Evolutionary conservation across 2,329 filamentous ascomycete species (phyloP).

Genomic region (Aphanocladium album): DNA sequence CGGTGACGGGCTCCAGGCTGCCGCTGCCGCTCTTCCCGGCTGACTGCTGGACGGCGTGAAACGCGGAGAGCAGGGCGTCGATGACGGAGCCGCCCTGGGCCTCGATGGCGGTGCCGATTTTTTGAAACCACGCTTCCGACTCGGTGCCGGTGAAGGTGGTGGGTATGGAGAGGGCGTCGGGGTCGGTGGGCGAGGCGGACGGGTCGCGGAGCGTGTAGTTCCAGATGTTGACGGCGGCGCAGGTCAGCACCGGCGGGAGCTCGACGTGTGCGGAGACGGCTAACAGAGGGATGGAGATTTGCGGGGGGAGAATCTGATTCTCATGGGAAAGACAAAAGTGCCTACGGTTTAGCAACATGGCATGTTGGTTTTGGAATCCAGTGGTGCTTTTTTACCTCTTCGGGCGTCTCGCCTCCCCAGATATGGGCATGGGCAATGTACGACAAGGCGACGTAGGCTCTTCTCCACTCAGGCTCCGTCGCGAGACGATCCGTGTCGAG

Average conservation of each 20-base stretch:
- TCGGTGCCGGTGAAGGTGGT: conserved; percentile 82
- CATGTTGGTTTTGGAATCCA: neutral
- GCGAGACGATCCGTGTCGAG: conserved; percentile 60
- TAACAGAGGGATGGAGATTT: conserved; percentile 73
- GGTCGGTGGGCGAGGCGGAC: conserved; percentile 48
- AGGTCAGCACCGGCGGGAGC: conserved; percentile 84
- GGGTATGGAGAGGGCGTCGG: conserved; percentile 65
- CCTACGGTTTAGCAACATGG: too few species aligned
- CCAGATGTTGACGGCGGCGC: conserved; percentile 82
- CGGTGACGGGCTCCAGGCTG: conserved; percentile 47
- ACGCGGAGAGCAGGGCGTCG: conserved; percentile 70
- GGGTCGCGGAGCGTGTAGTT: conserved; percentile 63
- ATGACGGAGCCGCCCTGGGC: conserved; percentile 70
- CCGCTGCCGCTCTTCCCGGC: conserved; percentile 51
- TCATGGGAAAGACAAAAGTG: neutral
- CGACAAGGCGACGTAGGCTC: conserved; percentile 72
- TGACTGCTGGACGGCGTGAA: conserved; percentile 51
- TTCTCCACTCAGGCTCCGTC: conserved; percentile 67
- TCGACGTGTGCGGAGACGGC: conserved; percentile 66
- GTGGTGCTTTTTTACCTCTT: conserved; percentile 49
- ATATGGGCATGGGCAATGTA: conserved; percentile 84
- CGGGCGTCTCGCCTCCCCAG: conserved; percentile 74
- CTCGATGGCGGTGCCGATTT: conserved; percentile 89
- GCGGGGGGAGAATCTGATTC: conserved; percentile 59
- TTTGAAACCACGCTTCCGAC: conserved; percentile 92